phyloP scores from a whole-genome alignment of 768 basidiomycete genomes.

The Lanmaoa rubissima region DNA sequence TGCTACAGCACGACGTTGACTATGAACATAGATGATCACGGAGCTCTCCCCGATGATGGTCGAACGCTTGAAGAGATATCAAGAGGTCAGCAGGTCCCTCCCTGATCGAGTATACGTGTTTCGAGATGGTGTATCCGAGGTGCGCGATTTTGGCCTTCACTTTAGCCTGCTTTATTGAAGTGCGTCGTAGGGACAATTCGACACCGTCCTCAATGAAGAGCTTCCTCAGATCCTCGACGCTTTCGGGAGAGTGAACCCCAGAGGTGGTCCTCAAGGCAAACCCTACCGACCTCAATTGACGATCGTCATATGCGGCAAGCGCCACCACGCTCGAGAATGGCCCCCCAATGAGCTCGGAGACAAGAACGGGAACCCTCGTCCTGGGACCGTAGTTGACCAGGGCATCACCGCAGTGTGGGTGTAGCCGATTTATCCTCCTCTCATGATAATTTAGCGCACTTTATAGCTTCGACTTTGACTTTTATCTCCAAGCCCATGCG shows the following conservation, averaged over 20 bases:
- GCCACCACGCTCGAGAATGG: slow-evolving; percentile 57
- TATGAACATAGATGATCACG: slow-evolving; percentile 59
- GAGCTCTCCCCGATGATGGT: slow-evolving; percentile 65
- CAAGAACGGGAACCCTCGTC: slow-evolving; percentile 71
- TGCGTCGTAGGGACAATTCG: slow-evolving; percentile 65
- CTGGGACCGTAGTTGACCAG: slow-evolving; percentile 79
- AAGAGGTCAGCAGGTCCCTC: slow-evolving; percentile 51
- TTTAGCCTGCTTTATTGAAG: neutral
- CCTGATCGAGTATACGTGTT: slow-evolving; percentile 72
- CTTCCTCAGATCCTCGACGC: slow-evolving; percentile 60
- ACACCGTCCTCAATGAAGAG: slow-evolving; percentile 57
- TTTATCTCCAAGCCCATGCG: slow-evolving; percentile 71
- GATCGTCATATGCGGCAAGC: slow-evolving; percentile 81
- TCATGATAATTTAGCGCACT: neutral
- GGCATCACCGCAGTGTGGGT: slow-evolving; percentile 70
- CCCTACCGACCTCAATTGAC: slow-evolving; percentile 62
- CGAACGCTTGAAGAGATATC: slow-evolving; percentile 61
- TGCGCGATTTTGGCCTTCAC: slow-evolving; percentile 27
- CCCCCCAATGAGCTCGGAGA: slow-evolving; percentile 51
- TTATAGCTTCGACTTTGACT: slow-evolving; percentile 59
- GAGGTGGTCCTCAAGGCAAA: slow-evolving; percentile 38
- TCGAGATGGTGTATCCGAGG: slow-evolving; percentile 83
- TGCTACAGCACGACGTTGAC: neutral
- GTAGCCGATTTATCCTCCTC: neutral
- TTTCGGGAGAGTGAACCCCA: slow-evolving; percentile 47